A percentile compares a stretch with the other conserved stretches of the same genome.
phyloP scores from a whole-genome alignment of 2,329 filamentous ascomycete species.

The Colletotrichum sp. region DNA sequence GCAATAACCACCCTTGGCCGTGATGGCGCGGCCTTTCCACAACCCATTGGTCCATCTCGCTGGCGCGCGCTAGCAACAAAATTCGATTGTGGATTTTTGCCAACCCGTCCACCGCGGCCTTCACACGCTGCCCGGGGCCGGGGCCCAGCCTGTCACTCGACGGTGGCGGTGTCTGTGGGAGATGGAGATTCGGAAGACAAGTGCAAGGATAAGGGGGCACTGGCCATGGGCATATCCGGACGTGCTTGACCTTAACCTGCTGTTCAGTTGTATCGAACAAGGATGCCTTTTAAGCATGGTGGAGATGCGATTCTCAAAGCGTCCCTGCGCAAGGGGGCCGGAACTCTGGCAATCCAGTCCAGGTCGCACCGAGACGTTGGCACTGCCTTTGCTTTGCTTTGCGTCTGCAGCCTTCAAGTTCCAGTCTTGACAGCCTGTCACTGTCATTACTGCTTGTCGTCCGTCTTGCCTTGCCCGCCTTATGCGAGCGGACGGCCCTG shows the following conservation, averaged over 20 bases:
- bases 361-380: not conserved
- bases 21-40: conserved; percentile 13
- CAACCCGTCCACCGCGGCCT: not conserved
- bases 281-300: conserved; percentile 21
- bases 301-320: conserved; percentile 12
- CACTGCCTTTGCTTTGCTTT: not conserved
- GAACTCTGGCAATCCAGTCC: not conserved
- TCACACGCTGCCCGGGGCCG: not conserved
- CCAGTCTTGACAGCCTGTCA: not conserved
- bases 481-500: not conserved
- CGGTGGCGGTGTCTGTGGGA: conserved; percentile 20
- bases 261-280: not conserved
- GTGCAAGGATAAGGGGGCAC: not conserved
- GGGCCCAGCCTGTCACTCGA: conserved; percentile 16
- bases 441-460: not conserved
- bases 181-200: not conserved
- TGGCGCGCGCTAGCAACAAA: conserved; percentile 18
- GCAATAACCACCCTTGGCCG: conserved; percentile 6
- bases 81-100: conserved; percentile 12
- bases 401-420: not conserved
- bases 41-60: conserved; percentile 5
- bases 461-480: not conserved
- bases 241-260: not conserved
- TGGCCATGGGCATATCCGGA: not conserved
- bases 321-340: not conserved